phyloP scores from a whole-genome alignment of 495 filamentous ascomycete species.

The Penicillium paradoxum region DNA sequence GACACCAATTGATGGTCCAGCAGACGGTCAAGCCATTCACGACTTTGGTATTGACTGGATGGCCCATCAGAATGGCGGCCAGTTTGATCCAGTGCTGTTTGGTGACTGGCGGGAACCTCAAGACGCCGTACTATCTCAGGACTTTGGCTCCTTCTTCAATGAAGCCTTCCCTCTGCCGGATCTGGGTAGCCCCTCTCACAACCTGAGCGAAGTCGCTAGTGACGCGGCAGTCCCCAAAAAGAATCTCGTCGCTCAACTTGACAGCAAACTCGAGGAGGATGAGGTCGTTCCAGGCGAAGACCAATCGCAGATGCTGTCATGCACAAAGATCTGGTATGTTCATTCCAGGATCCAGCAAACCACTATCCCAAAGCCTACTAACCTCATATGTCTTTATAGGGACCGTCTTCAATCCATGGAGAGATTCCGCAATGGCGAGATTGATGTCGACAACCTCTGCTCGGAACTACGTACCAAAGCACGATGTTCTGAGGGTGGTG shows the following conservation, averaged over 20 bases:
- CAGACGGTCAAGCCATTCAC: conserved; percentile 22
- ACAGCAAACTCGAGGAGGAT: conserved; percentile 60
- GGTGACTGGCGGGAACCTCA: conserved; percentile 90
- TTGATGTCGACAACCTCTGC: conserved; percentile 91
- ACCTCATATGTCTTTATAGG: conserved; percentile 50
- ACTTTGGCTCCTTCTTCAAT: conserved; percentile 76
- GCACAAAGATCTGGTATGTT: conserved; percentile 88
- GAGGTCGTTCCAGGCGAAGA: conserved; percentile 64
- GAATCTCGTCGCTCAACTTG: conserved; percentile 69
- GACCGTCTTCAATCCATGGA: conserved; percentile 85
- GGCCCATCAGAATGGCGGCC: conserved; percentile 76
- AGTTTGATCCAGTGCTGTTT: conserved; percentile 90
- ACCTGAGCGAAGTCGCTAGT: conserved; percentile 45
- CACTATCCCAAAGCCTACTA: neutral
- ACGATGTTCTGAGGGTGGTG: conserved; percentile 86
- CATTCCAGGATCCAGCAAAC: neutral
- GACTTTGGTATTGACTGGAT: conserved; percentile 63
- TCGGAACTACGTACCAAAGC: conserved; percentile 93
- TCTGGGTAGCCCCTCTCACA: conserved; percentile 69
- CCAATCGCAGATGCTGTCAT: conserved; percentile 64
- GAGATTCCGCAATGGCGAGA: conserved; percentile 77
- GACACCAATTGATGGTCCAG: conserved; percentile 16
- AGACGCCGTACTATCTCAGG: conserved; percentile 63
- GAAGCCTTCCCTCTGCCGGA: conserved; percentile 79
- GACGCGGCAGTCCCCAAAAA: conserved; percentile 50